Conservation (phyloP, 2,329 filamentous ascomycete genomes). For the Talaromyces funiculosus region DNA sequence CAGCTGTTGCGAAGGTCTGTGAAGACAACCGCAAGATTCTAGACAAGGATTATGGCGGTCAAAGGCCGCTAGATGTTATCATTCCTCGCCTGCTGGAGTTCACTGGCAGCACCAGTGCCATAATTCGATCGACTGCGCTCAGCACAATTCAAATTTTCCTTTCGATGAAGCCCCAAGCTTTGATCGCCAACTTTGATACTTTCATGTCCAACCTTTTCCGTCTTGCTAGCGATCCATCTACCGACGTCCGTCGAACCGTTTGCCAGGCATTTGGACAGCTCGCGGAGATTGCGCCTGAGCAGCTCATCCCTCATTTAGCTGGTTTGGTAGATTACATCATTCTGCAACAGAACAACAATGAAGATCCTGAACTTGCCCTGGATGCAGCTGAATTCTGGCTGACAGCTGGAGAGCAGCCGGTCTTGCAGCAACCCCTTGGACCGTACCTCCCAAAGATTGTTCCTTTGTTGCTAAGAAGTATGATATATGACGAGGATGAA, state of each 20-base stretch:
- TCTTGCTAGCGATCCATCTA: slow-evolving; percentile 67
- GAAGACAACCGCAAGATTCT: slow-evolving; percentile 88
- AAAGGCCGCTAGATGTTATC: slow-evolving; percentile 80
- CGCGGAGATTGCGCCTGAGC: slow-evolving; percentile 83
- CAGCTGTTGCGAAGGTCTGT: slow-evolving; percentile 88
- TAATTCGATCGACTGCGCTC: slow-evolving; percentile 73
- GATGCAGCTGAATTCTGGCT: slow-evolving; percentile 98
- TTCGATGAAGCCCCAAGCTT: slow-evolving; percentile 72
- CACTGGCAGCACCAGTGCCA: slow-evolving; percentile 67
- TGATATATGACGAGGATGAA: slow-evolving; percentile 95
- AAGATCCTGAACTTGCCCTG: slow-evolving; percentile 83
- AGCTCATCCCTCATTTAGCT: slow-evolving; percentile 79
- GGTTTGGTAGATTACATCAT: slow-evolving; percentile 92
- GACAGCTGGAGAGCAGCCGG: slow-evolving; percentile 79
- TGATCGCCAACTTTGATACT: slow-evolving; percentile 72
- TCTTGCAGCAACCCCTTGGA: slow-evolving; percentile 67
- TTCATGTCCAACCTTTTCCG: slow-evolving; percentile 78
- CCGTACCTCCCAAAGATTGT: slow-evolving; percentile 81
- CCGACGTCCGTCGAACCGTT: slow-evolving; percentile 84
- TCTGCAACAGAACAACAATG: slow-evolving; percentile 71
- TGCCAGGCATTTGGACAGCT: slow-evolving; percentile 90
- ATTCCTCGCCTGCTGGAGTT: slow-evolving; percentile 88
- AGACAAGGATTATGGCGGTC: slow-evolving; percentile 80
- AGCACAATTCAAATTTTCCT: slow-evolving; percentile 89
- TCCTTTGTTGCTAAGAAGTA: slow-evolving; percentile 83